phyloP scores from a whole-genome alignment of 2,329 filamentous ascomycete species.

The Penicillium frequentans region DNA sequence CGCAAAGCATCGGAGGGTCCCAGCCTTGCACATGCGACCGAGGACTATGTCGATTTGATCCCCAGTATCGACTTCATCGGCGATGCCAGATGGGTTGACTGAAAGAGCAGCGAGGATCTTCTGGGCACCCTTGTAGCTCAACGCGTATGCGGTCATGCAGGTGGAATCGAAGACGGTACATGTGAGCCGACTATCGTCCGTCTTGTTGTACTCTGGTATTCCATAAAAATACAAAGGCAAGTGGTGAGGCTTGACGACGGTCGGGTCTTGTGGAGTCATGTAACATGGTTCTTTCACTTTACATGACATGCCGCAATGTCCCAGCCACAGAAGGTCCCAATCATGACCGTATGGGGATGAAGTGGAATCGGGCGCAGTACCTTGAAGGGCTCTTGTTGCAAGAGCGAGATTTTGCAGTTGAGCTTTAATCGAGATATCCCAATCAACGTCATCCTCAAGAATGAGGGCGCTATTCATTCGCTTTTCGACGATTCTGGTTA shows the following conservation, averaged over 20 bases:
- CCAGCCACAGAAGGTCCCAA: slow-evolving; percentile 25
- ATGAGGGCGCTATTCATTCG: slow-evolving; percentile 14
- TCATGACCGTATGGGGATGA: slow-evolving; percentile 51
- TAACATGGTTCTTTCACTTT: slow-evolving; percentile 8
- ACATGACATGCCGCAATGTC: slow-evolving; percentile 25
- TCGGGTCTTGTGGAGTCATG: slow-evolving; percentile 13
- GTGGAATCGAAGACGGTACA: slow-evolving; percentile 12
- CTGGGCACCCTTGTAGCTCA: slow-evolving; percentile 19
- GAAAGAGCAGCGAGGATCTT: slow-evolving; percentile 20
- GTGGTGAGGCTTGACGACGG: slow-evolving; percentile 14
- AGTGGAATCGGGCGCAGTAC: slow-evolving; percentile 24
- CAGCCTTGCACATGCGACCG: slow-evolving; percentile 19
- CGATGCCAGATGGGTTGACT: slow-evolving; percentile 14
- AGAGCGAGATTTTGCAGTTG: slow-evolving; percentile 47
- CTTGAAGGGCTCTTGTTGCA: slow-evolving; percentile 31
- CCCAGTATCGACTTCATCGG: slow-evolving; percentile 20
- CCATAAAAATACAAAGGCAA: slow-evolving; percentile 21
- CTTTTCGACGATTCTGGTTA: slow-evolving; percentile 12
- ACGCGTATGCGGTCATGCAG: slow-evolving; percentile 19
- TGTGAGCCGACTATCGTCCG: slow-evolving; percentile 14
- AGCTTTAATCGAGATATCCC: slow-evolving; percentile 53
- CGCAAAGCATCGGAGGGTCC: slow-evolving; percentile 19
- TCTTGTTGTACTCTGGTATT: slow-evolving; percentile 9
- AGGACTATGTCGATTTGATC: slow-evolving; percentile 22
- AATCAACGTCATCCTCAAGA: slow-evolving; percentile 59